Conservation (phyloP, 2,329 filamentous ascomycete genomes). For the Xylariaceae sp. region DNA sequence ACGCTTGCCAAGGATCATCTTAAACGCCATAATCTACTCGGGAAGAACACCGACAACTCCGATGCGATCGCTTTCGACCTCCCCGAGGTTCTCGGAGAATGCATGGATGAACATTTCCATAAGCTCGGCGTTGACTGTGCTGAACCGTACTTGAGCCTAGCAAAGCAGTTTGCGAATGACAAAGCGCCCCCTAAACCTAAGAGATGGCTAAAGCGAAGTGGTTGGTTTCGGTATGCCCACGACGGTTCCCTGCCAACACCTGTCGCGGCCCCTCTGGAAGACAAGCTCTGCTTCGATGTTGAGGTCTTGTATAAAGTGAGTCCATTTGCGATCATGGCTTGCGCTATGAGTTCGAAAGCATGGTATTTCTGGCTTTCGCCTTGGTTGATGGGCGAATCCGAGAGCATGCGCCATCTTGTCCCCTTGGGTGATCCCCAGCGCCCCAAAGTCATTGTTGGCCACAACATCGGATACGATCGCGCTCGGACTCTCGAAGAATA, state of each 20-base stretch:
- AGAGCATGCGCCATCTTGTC: conserved; percentile 73
- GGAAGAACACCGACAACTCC: conserved; percentile 77
- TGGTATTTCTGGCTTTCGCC: conserved; percentile 99
- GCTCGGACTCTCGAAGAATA: conserved; percentile 89
- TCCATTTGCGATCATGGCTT: conserved; percentile 93
- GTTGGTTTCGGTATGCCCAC: conserved; percentile 87
- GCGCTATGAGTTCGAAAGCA: conserved; percentile 77
- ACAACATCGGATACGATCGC: conserved; percentile 93
- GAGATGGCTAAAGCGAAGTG: conserved; percentile 73
- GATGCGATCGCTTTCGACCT: conserved; percentile 80
- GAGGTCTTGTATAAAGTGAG: conserved; percentile 96
- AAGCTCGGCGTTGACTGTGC: conserved; percentile 80
- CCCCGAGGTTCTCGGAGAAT: conserved; percentile 69
- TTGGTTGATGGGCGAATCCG: conserved; percentile 81
- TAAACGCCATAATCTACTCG: conserved; percentile 75
- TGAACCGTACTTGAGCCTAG: conserved; percentile 72
- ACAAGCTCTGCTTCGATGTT: conserved; percentile 86
- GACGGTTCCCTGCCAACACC: conserved; percentile 62
- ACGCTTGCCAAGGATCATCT: conserved; percentile 78
- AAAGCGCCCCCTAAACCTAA: conserved; percentile 55
- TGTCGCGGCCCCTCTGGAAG: conserved; percentile 72
- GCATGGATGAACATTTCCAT: conserved; percentile 90
- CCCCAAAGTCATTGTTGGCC: conserved; percentile 77
- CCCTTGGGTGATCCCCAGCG: conserved; percentile 73
- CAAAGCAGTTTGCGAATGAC: conserved; percentile 66